Evolutionary conservation across 257 asterid genomes (phyloP).

Genomic region (Marsdenia floribunda): DNA sequence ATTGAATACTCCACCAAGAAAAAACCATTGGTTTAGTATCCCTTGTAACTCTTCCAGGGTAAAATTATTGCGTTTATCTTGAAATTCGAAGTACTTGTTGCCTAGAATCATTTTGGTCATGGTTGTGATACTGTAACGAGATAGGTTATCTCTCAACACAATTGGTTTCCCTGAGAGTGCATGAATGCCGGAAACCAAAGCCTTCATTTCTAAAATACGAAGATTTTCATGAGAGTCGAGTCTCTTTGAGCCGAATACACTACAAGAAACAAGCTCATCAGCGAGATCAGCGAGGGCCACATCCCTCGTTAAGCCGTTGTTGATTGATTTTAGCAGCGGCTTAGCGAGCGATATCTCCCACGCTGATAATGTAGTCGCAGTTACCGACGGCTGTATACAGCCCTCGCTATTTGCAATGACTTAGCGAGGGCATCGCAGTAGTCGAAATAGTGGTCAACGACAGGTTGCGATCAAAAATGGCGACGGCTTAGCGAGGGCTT

Average conservation of each 20-base stretch:
- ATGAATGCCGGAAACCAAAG: conserved; percentile 13
- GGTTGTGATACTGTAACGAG: conserved; percentile 11
- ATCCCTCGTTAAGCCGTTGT: too few species aligned
- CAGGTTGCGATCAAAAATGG: too few species aligned
- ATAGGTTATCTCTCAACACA: conserved; percentile 22
- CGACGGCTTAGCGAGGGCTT: too few species aligned
- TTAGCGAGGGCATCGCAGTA: too few species aligned
- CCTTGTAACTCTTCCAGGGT: conserved; percentile 15
- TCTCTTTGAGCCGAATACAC: conserved; percentile 19
- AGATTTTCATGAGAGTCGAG: conserved; percentile 25
- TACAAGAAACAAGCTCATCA: too few species aligned
- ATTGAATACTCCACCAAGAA: conserved; percentile 28
- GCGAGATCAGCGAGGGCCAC: too few species aligned
- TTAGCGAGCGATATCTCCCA: too few species aligned
- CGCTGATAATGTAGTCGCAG: too few species aligned
- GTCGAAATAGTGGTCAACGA: too few species aligned
- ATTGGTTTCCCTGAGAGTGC: conserved; percentile 23
- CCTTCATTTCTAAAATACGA: conserved; percentile 26
- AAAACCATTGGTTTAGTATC: conserved; percentile 34
- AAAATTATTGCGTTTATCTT: neutral
- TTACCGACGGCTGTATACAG: too few species aligned
- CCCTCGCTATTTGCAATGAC: too few species aligned
- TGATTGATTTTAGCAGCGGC: too few species aligned
- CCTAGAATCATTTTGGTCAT: conserved; percentile 17
- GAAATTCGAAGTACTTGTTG: conserved; percentile 16